These are phyloP conservation scores for Arthroderma sp. DNA, from an alignment of 2,329 filamentous ascomycete species.

Conservation along the genomic window DNA sequence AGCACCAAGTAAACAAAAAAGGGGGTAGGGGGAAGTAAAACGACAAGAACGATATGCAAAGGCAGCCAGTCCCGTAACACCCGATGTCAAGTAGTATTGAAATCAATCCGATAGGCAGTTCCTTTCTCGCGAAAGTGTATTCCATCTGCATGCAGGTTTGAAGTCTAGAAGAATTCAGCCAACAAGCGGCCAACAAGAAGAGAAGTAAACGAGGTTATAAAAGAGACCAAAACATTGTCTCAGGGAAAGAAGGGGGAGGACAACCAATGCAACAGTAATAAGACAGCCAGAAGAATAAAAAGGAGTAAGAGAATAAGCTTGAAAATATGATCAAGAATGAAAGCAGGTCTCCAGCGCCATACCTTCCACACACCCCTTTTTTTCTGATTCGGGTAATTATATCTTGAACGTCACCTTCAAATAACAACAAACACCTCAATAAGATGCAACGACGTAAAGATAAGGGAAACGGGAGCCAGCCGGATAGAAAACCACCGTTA, in stretches of 20 bases:
- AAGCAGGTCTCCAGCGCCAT: background rate
- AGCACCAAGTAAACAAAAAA: background rate
- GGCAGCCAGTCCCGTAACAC: background rate
- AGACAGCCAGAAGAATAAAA: background rate
- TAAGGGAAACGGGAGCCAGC: background rate
- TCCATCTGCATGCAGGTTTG: background rate
- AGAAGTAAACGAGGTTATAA: background rate
- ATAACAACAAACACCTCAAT: background rate
- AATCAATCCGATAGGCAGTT: background rate
- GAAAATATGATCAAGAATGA: background rate
- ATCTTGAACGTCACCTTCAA: background rate
- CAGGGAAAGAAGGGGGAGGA: background rate
- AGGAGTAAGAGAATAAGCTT: background rate
- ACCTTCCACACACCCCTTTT: background rate
- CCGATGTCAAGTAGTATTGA: background rate
- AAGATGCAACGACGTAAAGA: background rate
- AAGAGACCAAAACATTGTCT: background rate
- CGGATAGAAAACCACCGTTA: background rate
- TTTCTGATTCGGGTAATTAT: background rate
- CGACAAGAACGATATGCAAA: background rate
- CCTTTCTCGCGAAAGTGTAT: constrained; percentile 1
- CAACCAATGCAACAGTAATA: background rate
- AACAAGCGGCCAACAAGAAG: background rate
- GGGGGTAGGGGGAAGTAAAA: background rate
- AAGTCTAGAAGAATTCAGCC: background rate